These are phyloP conservation scores for Trichoderma cornu-damae DNA, from an alignment of 2,329 filamentous ascomycete species.

Conservation along the genomic window DNA sequence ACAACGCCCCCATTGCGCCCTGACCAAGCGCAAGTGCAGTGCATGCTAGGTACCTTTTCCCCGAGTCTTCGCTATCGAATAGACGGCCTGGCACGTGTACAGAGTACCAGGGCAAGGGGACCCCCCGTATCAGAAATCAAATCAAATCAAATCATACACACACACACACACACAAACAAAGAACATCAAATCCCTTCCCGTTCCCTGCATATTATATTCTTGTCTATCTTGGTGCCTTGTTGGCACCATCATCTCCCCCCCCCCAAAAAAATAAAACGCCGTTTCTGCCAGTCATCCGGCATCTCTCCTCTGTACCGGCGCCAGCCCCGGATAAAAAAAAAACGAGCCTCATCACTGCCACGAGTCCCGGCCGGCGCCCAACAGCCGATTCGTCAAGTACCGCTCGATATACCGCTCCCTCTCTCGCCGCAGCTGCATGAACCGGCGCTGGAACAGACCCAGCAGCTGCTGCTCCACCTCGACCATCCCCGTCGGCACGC, in stretches of 20 bases:
- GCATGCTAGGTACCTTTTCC: no score
- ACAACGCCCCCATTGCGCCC: neutral
- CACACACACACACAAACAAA: no score
- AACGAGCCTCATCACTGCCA: neutral
- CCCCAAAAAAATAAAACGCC: no score
- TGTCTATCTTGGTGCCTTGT: no score
- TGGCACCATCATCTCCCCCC: no score
- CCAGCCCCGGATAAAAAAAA: neutral
- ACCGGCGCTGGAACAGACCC: conserved; percentile 19
- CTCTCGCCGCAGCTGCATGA: neutral
- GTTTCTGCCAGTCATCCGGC: no score
- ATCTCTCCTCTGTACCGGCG: neutral
- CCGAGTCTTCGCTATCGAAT: neutral
- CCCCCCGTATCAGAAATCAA: neutral
- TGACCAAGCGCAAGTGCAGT: neutral
- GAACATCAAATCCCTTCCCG: no score
- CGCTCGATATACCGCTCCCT: conserved; percentile 9
- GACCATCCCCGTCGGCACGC: neutral
- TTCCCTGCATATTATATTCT: no score
- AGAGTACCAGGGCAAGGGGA: neutral
- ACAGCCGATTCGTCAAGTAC: neutral
- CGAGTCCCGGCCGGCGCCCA: neutral
- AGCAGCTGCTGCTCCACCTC: neutral
- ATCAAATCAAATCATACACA: no score
- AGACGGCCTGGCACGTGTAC: neutral